Evolutionary conservation across 164 flowering plant species (phyloP), one percentile per base, ranked within the genome.

Genomic region (Cinnamomum chago): DNA sequence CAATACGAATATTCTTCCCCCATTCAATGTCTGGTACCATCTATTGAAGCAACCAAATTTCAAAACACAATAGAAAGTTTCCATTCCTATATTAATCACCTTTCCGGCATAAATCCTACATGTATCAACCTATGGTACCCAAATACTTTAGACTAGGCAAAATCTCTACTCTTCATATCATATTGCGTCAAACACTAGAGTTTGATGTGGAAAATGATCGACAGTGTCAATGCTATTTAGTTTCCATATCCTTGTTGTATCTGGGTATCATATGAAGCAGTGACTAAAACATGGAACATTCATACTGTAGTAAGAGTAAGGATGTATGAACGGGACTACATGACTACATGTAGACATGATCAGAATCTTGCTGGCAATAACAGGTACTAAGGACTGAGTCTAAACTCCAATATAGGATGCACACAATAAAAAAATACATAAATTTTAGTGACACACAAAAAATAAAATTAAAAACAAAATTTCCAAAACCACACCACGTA

Each of bases 1-100:
- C 87, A n/a, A 90, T 75, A 52, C 91, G 98, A 22, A 95, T 88
- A 76, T 90, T 93, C 83, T 93, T 93, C 47, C 99, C 99, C 98
- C 98, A 95, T 78, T 95, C 99, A 77, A 95, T 92, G 77, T 95
- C 99, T 70, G 99, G 99, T 74, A 90, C 98, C 93, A 88, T 93
- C 99, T 95, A 84, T 28, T 50, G 74, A 77, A 73, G 18, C 73
- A 78, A 20, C 51, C 60, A 72, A 77, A 58, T 72, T 55, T 47
- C 40, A 71, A 50, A 72, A 58, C 67, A 51, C 17, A 68, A 55
- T 20, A 55, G n/a, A 55, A 17, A 3, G 47, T 15, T 15, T 55
- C 20, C 2, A 3, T 20, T n/a, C 50, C n/a, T 1, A 66, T n/a
- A 50, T 73, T 4, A 73, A 66, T 3, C 24, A 64, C n/a, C 51